Evolutionary conservation across 2,329 filamentous ascomycete genomes (phyloP), one percentile per base, ranked within the genome.

Genomic region (Aspergillus hiratsukae): DNA sequence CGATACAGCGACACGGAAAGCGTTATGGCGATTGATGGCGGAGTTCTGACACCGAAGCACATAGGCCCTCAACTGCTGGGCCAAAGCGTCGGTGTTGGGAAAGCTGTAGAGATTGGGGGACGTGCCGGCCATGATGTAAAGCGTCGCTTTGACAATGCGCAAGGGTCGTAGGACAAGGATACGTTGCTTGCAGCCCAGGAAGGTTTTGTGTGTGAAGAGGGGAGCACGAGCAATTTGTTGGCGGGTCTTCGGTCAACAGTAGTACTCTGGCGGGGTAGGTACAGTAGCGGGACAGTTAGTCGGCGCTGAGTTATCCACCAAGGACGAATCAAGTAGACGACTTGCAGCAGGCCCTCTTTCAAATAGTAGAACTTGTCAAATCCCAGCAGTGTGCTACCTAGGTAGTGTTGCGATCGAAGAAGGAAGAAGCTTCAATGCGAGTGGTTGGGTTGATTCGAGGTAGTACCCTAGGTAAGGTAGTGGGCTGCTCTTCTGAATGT

Each of bases 1-100:
- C 0, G 93, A 97, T 53, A 97, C 89, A 63, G 87, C 94, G 58
- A 99, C 81, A 75, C 95, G 93, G 83, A 99, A 97, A 71, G 82
- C 82, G 61, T 83, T 82, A 75, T 97, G 94, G 60, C 92, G 89
- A 64, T 81, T 78, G 61, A 97, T 77, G 57, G 91, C 91, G 58
- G 87, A 83, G 69, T 87, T 87, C 76, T 99, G 93, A 68, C 83
- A 86, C 67, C 89, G 83, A 66, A 97, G 82, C 67, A 97, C 80
- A 76, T 95, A 97, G 66, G 84, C 79, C 70, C 92, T 88, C 66
- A 99, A 84, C 62, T 87, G 87, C 37, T 83, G 78, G 21, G 91
- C 90, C 64, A 99, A 86, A 58, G 84, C 80, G 63, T 85, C 82
- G 68, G 82, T 78, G 74, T 81, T 81, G 64, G 85, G 78, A 76